These are phyloP conservation scores for Pichia paraexigua DNA, from an alignment of 805 yeast species.

Conservation along the genomic window DNA sequence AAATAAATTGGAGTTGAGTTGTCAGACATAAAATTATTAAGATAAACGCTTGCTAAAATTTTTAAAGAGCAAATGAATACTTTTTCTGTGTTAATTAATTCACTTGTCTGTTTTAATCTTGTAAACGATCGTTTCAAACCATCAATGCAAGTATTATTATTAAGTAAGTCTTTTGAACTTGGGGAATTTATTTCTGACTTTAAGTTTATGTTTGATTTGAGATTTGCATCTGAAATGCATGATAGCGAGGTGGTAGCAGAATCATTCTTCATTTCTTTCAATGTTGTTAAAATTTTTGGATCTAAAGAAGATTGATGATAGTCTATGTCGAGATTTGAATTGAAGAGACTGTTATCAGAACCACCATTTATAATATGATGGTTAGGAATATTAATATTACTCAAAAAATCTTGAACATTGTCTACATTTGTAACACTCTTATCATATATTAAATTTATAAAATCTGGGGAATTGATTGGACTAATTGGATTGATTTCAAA, in stretches of 20 bases:
- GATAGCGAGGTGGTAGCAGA: neutral
- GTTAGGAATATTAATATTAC: neutral
- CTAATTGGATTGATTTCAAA: neutral
- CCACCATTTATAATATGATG: neutral
- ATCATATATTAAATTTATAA: neutral
- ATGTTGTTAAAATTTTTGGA: neutral
- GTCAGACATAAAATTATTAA: conserved; percentile 31
- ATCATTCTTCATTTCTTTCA: neutral
- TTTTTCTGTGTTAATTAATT: conserved; percentile 41
- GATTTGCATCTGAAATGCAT: neutral
- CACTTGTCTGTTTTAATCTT: conserved; percentile 31
- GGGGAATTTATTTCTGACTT: neutral
- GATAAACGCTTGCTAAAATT: conserved; percentile 35
- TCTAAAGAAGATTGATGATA: neutral
- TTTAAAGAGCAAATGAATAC: conserved; percentile 38
- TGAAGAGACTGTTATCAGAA: neutral
- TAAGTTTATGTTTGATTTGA: neutral
- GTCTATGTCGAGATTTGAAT: neutral
- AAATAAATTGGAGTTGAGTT: conserved; percentile 31
- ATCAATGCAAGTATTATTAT: neutral
- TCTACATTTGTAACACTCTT: neutral
- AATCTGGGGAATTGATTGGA: neutral
- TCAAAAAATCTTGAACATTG: conserved; percentile 4
- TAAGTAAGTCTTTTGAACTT: conserved; percentile 3
- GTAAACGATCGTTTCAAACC: conserved; percentile 16